Conservation (phyloP, 176 grass and related monocot species). For the Cenchrus purpureus region DNA sequence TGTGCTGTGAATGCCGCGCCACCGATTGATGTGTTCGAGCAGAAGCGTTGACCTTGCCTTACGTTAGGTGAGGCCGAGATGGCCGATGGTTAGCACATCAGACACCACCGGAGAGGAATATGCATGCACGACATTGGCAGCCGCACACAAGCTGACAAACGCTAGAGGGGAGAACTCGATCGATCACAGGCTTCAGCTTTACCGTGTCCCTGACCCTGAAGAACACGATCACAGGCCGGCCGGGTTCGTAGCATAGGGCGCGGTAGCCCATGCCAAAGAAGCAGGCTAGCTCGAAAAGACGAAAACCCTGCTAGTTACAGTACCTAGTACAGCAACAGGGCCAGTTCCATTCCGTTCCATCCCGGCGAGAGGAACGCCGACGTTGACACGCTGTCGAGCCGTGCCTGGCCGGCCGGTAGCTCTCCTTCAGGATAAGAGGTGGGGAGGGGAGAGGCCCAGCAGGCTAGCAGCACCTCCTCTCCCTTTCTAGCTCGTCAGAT, state of each 20-base stretch:
- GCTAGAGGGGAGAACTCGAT: neutral
- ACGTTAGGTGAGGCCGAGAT: constrained; percentile 38
- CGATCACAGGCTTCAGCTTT: neutral
- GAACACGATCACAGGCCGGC: neutral
- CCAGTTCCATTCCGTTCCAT: neutral
- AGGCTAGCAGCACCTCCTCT: too few relatives aligned
- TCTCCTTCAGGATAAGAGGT: constrained; percentile 6
- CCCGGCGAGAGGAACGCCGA: constrained; percentile 34
- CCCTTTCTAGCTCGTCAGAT: constrained; percentile 34
- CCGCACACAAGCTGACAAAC: constrained; percentile 22
- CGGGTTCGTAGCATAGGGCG: neutral
- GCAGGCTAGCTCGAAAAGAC: constrained; percentile 1
- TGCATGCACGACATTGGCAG: neutral
- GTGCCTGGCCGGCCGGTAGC: neutral
- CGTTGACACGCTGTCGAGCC: constrained; percentile 36
- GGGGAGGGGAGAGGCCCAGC: too few relatives aligned
- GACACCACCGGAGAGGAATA: neutral
- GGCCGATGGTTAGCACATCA: constrained; percentile 39
- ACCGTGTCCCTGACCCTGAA: neutral
- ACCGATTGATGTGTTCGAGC: constrained; percentile 36
- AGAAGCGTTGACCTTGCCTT: constrained; percentile 52
- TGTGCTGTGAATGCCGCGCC: neutral
- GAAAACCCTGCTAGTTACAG: neutral
- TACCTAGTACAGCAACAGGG: constrained; percentile 35
- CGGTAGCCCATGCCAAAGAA: constrained; percentile 12